A percentile compares a stretch with the other conserved stretches of the same genome.
These are phyloP conservation scores for Pseudocercospora fuligena DNA, from an alignment of 2,329 filamentous ascomycete genomes.

Conservation along the genomic window DNA sequence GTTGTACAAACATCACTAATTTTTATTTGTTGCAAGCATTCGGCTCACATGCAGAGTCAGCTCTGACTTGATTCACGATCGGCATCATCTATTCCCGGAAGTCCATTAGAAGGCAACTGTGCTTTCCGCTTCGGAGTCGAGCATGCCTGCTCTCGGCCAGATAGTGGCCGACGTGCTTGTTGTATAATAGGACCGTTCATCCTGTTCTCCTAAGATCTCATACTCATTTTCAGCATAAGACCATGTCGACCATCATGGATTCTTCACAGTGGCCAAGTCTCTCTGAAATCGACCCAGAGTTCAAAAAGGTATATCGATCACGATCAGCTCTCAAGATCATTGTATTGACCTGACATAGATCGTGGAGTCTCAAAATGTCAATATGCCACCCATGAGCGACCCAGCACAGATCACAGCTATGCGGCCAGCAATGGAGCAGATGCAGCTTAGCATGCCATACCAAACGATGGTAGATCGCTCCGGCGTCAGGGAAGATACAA, in stretches of 20 bases:
- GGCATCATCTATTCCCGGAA: background rate
- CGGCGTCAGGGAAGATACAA: slow-evolving; percentile 3
- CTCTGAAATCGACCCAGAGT: slow-evolving; percentile 17
- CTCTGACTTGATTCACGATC: no score
- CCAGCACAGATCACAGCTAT: slow-evolving; percentile 8
- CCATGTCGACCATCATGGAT: background rate
- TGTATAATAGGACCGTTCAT: no score
- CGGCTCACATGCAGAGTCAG: no score
- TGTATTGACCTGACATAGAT: background rate
- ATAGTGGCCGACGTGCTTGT: background rate
- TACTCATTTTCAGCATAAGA: background rate
- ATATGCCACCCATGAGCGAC: slow-evolving; percentile 6
- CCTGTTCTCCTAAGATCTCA: background rate
- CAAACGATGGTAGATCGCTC: slow-evolving; percentile 8
- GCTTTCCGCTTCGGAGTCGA: background rate
- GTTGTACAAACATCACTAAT: no score
- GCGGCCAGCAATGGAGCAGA: background rate
- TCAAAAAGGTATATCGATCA: slow-evolving; percentile 6
- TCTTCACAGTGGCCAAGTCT: slow-evolving; percentile 11
- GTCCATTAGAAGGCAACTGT: background rate
- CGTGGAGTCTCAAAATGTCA: slow-evolving; percentile 4
- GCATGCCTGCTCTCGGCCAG: background rate
- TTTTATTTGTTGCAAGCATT: no score
- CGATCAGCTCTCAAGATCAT: background rate
- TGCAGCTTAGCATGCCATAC: slow-evolving; percentile 11